Conservation (phyloP, 495 filamentous ascomycete species). For the Penicillium canariense region DNA sequence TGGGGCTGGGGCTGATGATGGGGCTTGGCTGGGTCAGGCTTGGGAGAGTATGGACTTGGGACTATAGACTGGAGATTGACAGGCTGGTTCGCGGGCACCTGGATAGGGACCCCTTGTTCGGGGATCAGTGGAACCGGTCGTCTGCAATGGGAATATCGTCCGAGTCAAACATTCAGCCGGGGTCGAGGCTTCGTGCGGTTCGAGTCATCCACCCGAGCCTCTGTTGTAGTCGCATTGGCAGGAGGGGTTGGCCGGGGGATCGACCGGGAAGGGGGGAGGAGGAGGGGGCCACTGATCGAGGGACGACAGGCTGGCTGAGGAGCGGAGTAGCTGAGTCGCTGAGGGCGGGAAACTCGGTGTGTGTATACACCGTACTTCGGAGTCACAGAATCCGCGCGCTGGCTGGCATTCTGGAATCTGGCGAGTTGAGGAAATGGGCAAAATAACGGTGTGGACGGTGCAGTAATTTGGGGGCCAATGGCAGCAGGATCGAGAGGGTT, state of each 20-base stretch:
- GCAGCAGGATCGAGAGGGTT: background rate
- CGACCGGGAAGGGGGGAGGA: no score
- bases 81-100: background rate
- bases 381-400: background rate
- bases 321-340: no score
- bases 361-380: background rate
- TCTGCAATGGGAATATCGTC: background rate
- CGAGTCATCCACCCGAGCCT: no score
- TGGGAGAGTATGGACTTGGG: no score
- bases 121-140: constrained; percentile 1
- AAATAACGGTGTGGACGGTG: constrained; percentile 1
- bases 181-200: no score
- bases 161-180: background rate
- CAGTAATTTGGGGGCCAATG: background rate
- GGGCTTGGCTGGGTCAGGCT: no score
- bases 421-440: background rate
- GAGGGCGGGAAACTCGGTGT: no score
- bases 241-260: background rate
- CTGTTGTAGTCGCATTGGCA: no score
- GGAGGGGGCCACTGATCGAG: no score
- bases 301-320: no score
- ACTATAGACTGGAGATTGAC: background rate
- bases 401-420: background rate
- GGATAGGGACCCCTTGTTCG: constrained; percentile 13
- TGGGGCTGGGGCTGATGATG: no score